phyloP scores from a whole-genome alignment of 371 early-diverging fungal genomes.

The Lichtheimia corymbifera region DNA sequence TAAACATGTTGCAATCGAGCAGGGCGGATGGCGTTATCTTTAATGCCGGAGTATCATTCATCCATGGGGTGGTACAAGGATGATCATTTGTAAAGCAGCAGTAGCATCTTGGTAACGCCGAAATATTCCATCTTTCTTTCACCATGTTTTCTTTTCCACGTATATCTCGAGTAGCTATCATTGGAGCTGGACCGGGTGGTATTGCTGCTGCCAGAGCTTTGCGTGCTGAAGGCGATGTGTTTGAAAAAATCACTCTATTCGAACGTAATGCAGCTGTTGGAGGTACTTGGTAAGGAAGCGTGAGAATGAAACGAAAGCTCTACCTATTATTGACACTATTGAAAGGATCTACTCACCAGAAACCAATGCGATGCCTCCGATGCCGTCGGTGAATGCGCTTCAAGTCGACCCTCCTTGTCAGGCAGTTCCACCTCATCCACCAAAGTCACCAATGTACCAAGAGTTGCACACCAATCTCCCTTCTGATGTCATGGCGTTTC shows the following conservation, averaged over 20 bases:
- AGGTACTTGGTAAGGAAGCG: constrained; percentile 46
- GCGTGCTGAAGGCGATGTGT: constrained; percentile 28
- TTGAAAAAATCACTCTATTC: constrained; percentile 41
- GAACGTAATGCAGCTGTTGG: constrained; percentile 41
- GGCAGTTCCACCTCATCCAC: constrained; percentile 8
- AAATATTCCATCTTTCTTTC: neutral
- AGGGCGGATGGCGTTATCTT: too few relatives aligned
- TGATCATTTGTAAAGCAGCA: too few relatives aligned
- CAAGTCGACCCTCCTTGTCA: constrained; percentile 31
- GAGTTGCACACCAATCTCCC: constrained; percentile 65
- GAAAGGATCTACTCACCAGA: constrained; percentile 43
- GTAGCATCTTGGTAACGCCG: too few relatives aligned
- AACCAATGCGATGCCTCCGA: constrained; percentile 22
- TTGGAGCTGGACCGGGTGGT: constrained; percentile 54
- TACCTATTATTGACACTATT: neutral
- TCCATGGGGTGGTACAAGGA: too few relatives aligned
- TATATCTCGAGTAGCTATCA: constrained; percentile 43
- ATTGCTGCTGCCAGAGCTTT: constrained; percentile 41
- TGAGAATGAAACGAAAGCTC: neutral
- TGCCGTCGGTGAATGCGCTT: constrained; percentile 37
- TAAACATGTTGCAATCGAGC: too few relatives aligned
- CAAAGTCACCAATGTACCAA: constrained; percentile 54
- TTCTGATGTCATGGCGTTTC: constrained; percentile 56
- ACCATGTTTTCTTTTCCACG: constrained; percentile 11
- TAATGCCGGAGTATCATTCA: too few relatives aligned